Evolutionary conservation across 257 asterid genomes (phyloP), one percentile per base, ranked within the genome.

Genomic region (Voacanga thouarsii): DNA sequence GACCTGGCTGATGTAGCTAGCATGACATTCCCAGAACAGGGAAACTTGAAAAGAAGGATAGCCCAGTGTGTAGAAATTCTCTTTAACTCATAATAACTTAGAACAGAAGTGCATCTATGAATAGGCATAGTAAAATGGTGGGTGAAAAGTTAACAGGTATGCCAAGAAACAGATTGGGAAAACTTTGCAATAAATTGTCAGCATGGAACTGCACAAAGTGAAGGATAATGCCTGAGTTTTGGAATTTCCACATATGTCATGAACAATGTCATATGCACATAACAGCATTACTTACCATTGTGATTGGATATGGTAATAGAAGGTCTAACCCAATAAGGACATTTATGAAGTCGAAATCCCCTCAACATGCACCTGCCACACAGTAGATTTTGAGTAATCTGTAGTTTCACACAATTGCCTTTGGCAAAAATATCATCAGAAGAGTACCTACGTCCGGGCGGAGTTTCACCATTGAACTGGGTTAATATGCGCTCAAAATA

Each of bases 321-420:
- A 53, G 99, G 99, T 89, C 99, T 89, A 78, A 95, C 89, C 99
- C 98, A 93, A 85, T 91, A 93, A 7, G 97, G 96, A 82, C 99
- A 95, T 30, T 87, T 87, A 85, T 88, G 98, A 74, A 95, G 88
- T 81, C 92, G 92, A 83, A 95, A 95, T 81, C 99, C 99, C 84
- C 99, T 89, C 80, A 95, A 88, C 98, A 95, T 95, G 90, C 99
- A 95, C 86, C 99, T 95, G 90, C 72, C 39, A 82, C 56, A 74
- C 37, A 60, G 43, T 65, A 77, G 61, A 50, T 71, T 33, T 85
- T 68, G 79, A 84, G 76, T 83, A 83, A 67, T 84, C 51, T 67
- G 53, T n/a, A 51, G 30, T 76, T 80, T 71, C 75, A 73, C 77
- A 77, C 55, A 72, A 78, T 68, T 56, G 80, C 75, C 83, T 75